Evolutionary conservation across 257 asterid species (phyloP), one percentile per base, ranked within the genome.

Genomic region (Mentha longifolia): DNA sequence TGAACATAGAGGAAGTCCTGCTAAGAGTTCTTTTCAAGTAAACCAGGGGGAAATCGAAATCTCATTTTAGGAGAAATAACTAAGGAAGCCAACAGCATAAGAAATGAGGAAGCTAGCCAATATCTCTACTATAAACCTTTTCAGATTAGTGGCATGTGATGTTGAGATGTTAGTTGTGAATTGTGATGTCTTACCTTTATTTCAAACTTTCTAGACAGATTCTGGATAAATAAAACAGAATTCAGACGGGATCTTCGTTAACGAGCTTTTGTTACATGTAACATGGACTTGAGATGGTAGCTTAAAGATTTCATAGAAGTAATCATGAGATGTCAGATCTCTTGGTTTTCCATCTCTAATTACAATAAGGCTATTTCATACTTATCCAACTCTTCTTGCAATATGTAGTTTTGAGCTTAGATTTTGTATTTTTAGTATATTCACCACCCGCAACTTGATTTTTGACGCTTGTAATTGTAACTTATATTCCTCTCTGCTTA

Each of bases 141-240:
- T 42, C 67, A 51, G 16, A 9, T 55, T 72, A 63, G 55, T 72
- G 28, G 20, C 19, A 28, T 59, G 50, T 14, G 49, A 35, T 13
- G 30, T 49, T 28, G 13, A 59, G 9, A 30, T 39, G 22, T 17
- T 35, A 5, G 72, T 25, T 47, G 39, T 61, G 15, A 50, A 41
- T 25, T 65, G 46, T 28, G 58, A 31, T 30, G 28, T 59, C 1
- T n/a, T 30, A 25, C 14, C 19, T 57, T 57, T 28, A 28, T 28
- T 55, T 16, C 9, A 8, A 16, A 3, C 61, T 45, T 43, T 61
- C 28, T 54, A 42, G 16, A 12, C 16, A 51, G 35, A 35, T 61
- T 72, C 51, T 61, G 25, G 13, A 56, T 37, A 43, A 49, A 9
- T 49, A 7, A 45, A 45, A 43, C 43, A 31, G 22, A 59, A 33